Evolutionary conservation across 2,329 filamentous ascomycete genomes (phyloP).

Genomic region (Neopestalotiopsis clavispora): DNA sequence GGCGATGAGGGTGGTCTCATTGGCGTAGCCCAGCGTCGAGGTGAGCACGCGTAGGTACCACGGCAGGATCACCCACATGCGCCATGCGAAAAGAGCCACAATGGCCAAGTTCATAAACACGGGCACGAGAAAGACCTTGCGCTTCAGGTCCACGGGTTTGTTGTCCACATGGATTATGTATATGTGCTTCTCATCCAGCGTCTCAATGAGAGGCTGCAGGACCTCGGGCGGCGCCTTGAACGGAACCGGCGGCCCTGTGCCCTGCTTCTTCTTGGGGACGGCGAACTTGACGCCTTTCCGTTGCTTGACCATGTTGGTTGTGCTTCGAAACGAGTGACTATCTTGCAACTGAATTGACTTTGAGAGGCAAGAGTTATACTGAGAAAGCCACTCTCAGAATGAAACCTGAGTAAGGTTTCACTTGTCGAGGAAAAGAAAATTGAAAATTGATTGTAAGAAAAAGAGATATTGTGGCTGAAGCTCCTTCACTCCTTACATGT

Average conservation of each 20-base stretch:
- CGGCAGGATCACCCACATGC: slow-evolving; percentile 70
- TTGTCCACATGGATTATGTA: slow-evolving; percentile 87
- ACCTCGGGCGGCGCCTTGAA: slow-evolving; percentile 70
- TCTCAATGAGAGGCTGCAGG: slow-evolving; percentile 69
- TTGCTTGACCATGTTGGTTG: slow-evolving; percentile 31
- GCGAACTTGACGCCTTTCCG: slow-evolving; percentile 28
- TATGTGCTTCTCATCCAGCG: slow-evolving; percentile 70
- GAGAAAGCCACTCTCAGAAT: not conserved
- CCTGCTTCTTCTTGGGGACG: slow-evolving; percentile 30
- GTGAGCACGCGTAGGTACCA: slow-evolving; percentile 73
- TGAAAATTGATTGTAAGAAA: not conserved
- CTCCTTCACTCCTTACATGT: slow-evolving; percentile 15
- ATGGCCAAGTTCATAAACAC: slow-evolving; percentile 77
- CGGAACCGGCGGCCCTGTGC: slow-evolving; percentile 58
- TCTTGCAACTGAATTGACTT: not conserved
- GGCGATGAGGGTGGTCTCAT: slow-evolving; percentile 69
- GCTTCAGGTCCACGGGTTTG: slow-evolving; percentile 73
- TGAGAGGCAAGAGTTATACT: not conserved
- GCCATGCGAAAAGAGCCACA: slow-evolving; percentile 66
- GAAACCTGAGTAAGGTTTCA: too few relatives aligned
- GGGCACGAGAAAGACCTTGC: slow-evolving; percentile 82
- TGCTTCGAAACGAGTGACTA: not conserved
- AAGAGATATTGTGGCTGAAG: slow-evolving; percentile 28
- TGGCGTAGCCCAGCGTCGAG: slow-evolving; percentile 68
- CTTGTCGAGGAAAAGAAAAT: not conserved